These are phyloP conservation scores for Ceratocystis eucalypticola DNA, from an alignment of 2,329 filamentous ascomycete genomes.

Conservation along the genomic window DNA sequence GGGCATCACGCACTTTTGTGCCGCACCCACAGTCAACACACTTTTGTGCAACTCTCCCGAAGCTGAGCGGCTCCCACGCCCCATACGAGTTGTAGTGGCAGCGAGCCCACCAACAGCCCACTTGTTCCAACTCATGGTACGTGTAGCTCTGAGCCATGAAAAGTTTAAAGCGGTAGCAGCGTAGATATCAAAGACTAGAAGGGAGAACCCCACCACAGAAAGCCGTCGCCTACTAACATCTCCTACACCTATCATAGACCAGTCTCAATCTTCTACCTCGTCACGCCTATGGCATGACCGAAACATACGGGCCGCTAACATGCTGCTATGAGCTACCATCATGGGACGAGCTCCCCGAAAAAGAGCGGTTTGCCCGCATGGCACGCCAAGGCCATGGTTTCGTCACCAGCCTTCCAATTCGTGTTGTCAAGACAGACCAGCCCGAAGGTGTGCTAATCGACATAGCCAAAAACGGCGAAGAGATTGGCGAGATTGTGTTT, in stretches of 20 bases:
- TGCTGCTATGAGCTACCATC: constrained; percentile 78
- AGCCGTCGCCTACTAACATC: not conserved
- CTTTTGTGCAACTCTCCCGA: constrained; percentile 69
- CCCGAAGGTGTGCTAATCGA: constrained; percentile 42
- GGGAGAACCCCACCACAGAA: not conserved
- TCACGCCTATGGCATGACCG: constrained; percentile 77
- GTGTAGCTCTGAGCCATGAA: constrained; percentile 10
- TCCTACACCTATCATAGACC: constrained; percentile 23
- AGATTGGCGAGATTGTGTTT: constrained; percentile 57
- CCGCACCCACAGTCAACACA: constrained; percentile 92
- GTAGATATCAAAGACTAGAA: constrained; percentile 10
- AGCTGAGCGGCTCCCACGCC: constrained; percentile 53
- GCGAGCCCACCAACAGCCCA: constrained; percentile 80
- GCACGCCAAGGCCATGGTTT: constrained; percentile 89
- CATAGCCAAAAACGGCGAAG: constrained; percentile 35
- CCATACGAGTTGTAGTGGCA: constrained; percentile 80
- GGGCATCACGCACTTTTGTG: constrained; percentile 85
- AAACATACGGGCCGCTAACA: constrained; percentile 92
- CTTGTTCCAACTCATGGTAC: constrained; percentile 84
- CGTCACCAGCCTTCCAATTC: constrained; percentile 64
- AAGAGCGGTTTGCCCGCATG: constrained; percentile 80
- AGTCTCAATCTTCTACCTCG: constrained; percentile 74
- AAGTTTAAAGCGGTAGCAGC: not conserved
- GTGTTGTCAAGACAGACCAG: constrained; percentile 69
- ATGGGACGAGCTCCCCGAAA: constrained; percentile 61